Percentiles rank a stretch among this genome's conserved stretches.
Conservation (phyloP, 139 green algal genomes). For the Astrephomene gubernaculifera region DNA sequence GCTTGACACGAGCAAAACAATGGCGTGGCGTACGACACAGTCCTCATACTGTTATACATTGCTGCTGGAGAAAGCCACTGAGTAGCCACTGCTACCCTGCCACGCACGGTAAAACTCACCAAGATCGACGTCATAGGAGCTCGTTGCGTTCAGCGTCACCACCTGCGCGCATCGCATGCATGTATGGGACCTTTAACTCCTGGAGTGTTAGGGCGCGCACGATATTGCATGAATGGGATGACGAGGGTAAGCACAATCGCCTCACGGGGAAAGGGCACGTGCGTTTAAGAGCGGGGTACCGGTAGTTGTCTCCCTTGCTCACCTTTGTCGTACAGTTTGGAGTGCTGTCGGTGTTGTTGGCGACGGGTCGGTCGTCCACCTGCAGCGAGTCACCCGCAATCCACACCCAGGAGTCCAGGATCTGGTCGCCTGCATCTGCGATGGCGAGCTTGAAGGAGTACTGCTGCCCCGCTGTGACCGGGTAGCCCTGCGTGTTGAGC, state of each 20-base stretch:
- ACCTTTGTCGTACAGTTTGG: slow-evolving; percentile 8
- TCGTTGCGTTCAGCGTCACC: neutral
- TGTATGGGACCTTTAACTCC: too few relatives aligned
- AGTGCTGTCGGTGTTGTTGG: neutral
- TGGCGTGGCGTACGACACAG: neutral
- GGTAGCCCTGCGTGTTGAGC: slow-evolving; percentile 44
- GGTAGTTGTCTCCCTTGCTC: too few relatives aligned
- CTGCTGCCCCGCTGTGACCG: neutral
- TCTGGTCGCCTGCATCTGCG: slow-evolving; percentile 32
- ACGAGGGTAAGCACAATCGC: too few relatives aligned
- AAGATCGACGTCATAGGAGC: neutral
- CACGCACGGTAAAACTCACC: neutral
- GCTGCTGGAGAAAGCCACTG: neutral
- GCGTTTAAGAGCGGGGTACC: too few relatives aligned
- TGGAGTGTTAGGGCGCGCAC: too few relatives aligned
- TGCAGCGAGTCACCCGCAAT: neutral
- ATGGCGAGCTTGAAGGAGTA: slow-evolving; percentile 44
- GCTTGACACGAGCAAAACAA: too few relatives aligned
- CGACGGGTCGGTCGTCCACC: neutral
- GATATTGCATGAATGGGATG: too few relatives aligned
- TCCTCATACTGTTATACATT: neutral
- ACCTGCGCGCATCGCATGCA: neutral
- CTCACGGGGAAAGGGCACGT: too few relatives aligned
- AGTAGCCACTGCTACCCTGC: neutral
- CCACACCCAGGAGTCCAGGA: slow-evolving; percentile 39